Percentiles rank a stretch among this genome's conserved stretches.
Evolutionary conservation across 805 yeast species (phyloP).

Genomic region (Saccharomycopsis selenospora): DNA sequence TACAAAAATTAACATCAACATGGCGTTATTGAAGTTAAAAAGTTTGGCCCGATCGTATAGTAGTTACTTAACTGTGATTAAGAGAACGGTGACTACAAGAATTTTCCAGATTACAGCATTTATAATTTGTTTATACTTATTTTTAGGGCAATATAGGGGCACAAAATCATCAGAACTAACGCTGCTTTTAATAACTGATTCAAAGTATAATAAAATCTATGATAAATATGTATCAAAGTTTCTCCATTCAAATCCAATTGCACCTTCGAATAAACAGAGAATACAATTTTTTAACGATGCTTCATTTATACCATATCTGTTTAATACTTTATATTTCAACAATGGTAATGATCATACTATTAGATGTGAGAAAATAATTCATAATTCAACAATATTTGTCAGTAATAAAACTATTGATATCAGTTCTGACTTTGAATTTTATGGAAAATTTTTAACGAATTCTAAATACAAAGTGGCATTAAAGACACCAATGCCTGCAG

Average conservation of each 20-base stretch:
- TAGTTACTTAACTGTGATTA: no score
- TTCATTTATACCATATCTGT: not conserved
- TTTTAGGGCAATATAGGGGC: no score
- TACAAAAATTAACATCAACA: no score
- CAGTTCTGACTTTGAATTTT: not conserved
- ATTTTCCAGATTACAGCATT: not conserved
- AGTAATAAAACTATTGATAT: not conserved
- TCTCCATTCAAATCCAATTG: not conserved
- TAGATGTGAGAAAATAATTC: not conserved
- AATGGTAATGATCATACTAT: not conserved
- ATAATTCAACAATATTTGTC: not conserved
- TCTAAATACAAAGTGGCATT: not conserved
- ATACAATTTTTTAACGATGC: not conserved
- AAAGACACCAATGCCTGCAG: not conserved
- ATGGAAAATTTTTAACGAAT: not conserved
- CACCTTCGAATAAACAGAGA: not conserved
- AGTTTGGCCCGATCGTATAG: no score
- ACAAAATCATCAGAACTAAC: no score
- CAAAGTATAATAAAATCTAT: not conserved
- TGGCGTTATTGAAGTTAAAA: no score
- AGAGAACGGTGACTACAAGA: no score
- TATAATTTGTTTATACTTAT: not conserved
- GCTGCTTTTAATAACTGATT: constrained; percentile 1
- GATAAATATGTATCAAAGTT: not conserved
- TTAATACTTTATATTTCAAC: not conserved